Evolutionary conservation across 75 land plant species (phyloP).

Genomic region (Sequoiadendron giganteum): DNA sequence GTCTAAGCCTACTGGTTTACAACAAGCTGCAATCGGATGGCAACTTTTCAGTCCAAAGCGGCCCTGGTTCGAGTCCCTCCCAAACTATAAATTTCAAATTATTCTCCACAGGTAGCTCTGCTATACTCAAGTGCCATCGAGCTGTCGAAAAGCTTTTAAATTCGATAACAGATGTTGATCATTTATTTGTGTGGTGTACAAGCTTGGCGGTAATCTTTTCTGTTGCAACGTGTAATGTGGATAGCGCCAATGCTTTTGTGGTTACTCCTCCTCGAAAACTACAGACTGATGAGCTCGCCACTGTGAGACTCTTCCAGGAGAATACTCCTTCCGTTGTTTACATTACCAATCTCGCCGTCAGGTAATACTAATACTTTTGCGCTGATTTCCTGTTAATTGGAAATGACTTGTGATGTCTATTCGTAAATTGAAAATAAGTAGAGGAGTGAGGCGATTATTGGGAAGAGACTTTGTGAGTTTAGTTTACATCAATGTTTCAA

Average conservation of each 20-base stretch:
- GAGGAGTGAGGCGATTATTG: too few species aligned
- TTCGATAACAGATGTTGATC: not conserved
- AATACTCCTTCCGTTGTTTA: conserved; percentile 99
- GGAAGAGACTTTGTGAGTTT: too few species aligned
- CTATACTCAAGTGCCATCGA: not conserved
- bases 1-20: not conserved
- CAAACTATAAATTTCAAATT: not conserved
- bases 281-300: conserved; percentile 93
- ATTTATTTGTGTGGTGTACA: conserved; percentile 28
- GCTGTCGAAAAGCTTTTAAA: not conserved
- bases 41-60: not conserved
- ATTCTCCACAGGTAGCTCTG: not conserved
- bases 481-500: too few species aligned
- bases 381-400: not conserved
- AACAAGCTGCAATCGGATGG: not conserved
- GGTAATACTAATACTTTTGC: conserved; percentile 28
- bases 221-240: conserved; percentile 22
- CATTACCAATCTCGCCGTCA: conserved; percentile 93
- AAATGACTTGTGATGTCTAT: conserved; percentile 6
- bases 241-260: conserved; percentile 67
- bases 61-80: not conserved
- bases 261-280: conserved; percentile 61
- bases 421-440: not conserved
- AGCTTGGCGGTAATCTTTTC: conserved; percentile 56
- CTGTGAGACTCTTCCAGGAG: conserved; percentile 92